Conservation (phyloP, 441 rosid genomes). For the Bruguiera hainesii region DNA sequence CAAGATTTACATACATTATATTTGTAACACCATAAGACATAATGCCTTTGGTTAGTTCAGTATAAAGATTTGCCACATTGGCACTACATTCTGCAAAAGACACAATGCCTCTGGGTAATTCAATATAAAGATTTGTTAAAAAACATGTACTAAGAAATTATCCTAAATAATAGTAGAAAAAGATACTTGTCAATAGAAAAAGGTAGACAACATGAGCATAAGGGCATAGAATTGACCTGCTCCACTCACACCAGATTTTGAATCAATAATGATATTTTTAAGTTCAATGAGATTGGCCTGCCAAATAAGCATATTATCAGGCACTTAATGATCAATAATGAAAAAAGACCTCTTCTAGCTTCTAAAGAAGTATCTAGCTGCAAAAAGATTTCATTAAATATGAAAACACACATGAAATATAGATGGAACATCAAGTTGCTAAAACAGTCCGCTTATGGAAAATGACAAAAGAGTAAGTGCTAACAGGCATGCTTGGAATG, state of each 20-base stretch:
- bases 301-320: conserved; percentile 21
- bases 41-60: conserved; percentile 90
- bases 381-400: too few relatives aligned
- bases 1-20: conserved; percentile 15
- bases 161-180: conserved; percentile 10
- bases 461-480: too few relatives aligned
- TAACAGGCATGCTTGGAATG: conserved; percentile 6
- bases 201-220: too few relatives aligned
- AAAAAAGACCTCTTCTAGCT: background rate
- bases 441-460: too few relatives aligned
- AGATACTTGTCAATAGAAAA: background rate
- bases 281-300: conserved; percentile 75
- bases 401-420: too few relatives aligned
- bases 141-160: conserved; percentile 16
- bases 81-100: conserved; percentile 78
- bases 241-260: conserved; percentile 97
- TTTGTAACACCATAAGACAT: conserved; percentile 79
- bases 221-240: conserved; percentile 59
- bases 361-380: background rate
- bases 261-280: conserved; percentile 66
- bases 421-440: too few relatives aligned
- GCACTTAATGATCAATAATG: background rate
- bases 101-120: too few relatives aligned
- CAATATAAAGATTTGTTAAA: too few relatives aligned
- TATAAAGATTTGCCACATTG: conserved; percentile 74